These are phyloP conservation scores for Paramecium sonneborni DNA, from an alignment of 73 alveolate species.

Conservation along the genomic window DNA sequence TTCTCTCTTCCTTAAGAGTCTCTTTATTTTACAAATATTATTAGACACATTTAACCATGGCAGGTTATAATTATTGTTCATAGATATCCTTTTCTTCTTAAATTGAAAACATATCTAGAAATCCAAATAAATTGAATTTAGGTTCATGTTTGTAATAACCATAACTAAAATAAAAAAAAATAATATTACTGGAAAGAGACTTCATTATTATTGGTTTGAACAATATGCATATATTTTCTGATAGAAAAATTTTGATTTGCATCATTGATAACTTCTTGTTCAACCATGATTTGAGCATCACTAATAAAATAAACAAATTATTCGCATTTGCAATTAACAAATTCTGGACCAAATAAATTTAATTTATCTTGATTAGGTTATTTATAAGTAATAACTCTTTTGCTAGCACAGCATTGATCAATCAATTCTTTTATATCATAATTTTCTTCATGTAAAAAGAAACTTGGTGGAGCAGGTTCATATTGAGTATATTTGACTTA, in stretches of 20 bases:
- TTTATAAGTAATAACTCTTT: not conserved
- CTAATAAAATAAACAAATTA: not conserved
- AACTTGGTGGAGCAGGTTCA: constrained; percentile 28
- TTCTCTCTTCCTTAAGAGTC: not conserved
- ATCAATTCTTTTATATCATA: not conserved
- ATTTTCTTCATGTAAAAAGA: not conserved
- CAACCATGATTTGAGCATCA: not conserved
- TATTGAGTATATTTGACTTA: constrained; percentile 5
- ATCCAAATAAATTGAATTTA: not conserved
- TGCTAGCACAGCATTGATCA: not conserved
- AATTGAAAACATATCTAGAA: not conserved
- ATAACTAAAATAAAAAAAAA: not conserved
- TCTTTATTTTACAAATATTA: not conserved
- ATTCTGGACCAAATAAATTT: not conserved
- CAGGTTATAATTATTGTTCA: not conserved
- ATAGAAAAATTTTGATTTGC: not conserved
- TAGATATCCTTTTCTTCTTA: not conserved
- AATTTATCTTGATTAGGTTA: not conserved
- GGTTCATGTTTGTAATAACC: not conserved
- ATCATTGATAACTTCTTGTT: not conserved
- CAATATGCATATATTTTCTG: not conserved
- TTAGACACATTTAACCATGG: not conserved
- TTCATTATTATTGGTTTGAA: not conserved
- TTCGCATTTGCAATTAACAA: not conserved
- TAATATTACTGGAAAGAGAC: not conserved